These are phyloP conservation scores for Hypoxylon sp. DNA, from an alignment of 2,329 filamentous ascomycete genomes.

Conservation along the genomic window DNA sequence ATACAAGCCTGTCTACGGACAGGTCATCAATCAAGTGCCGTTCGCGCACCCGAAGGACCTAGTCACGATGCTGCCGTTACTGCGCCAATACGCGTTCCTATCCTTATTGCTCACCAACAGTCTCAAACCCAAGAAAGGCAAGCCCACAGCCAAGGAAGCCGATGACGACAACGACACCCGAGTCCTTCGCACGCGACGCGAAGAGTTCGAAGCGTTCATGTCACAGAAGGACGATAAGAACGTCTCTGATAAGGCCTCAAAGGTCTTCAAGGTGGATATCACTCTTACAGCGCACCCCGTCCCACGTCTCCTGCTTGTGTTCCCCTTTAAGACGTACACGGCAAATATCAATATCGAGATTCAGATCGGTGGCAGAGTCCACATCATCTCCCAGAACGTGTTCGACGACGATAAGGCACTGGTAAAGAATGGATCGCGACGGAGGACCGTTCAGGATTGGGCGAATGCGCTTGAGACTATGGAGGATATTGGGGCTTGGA, in stretches of 20 bases:
- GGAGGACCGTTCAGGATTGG: conserved; percentile 37
- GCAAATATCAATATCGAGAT: conserved; percentile 71
- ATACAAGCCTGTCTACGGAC: conserved; percentile 79
- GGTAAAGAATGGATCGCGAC: not conserved
- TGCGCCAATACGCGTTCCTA: conserved; percentile 82
- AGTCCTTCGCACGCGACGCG: conserved; percentile 40
- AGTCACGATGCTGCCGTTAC: conserved; percentile 76
- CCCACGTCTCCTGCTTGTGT: conserved; percentile 65
- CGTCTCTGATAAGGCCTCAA: not conserved
- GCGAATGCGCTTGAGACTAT: conserved; percentile 46
- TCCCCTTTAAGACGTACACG: conserved; percentile 64
- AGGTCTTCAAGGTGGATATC: conserved; percentile 59
- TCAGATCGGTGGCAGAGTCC: conserved; percentile 69
- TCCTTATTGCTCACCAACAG: conserved; percentile 73
- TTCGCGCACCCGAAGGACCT: conserved; percentile 85
- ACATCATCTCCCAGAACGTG: conserved; percentile 70
- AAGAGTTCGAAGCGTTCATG: conserved; percentile 46
- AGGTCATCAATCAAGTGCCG: conserved; percentile 74
- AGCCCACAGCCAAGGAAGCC: conserved; percentile 43
- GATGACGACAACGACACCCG: conserved; percentile 39
- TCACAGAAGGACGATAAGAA: not conserved
- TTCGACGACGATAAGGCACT: conserved; percentile 45
- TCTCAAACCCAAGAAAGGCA: conserved; percentile 61
- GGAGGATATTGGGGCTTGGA: conserved; percentile 50
- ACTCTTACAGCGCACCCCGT: conserved; percentile 65